phyloP scores from a whole-genome alignment of 306 rosid species.

The Cicer pinnatifidum region DNA sequence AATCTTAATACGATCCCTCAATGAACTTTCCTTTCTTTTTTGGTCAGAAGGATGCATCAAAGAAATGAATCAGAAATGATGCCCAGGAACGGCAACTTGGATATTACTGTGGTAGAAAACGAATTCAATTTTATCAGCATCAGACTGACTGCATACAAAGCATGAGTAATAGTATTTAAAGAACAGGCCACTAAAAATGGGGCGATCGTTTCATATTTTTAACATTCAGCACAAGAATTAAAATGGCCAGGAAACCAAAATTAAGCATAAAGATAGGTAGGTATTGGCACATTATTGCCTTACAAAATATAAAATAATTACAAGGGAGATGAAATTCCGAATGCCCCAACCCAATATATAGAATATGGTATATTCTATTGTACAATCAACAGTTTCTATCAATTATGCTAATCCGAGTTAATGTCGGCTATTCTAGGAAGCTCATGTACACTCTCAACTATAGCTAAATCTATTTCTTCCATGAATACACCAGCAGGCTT shows the following conservation, averaged over 20 bases:
- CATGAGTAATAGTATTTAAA: not conserved
- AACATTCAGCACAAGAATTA: constrained; percentile 17
- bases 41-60: not conserved
- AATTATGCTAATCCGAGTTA: constrained; percentile 45
- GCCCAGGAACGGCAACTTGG: not conserved
- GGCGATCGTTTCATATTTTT: not conserved
- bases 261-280: constrained; percentile 8
- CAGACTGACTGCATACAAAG: not conserved
- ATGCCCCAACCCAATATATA: constrained; percentile 27
- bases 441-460: constrained; percentile 53
- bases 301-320: constrained; percentile 45
- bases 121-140: not conserved
- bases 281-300: constrained; percentile 38
- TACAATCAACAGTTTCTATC: constrained; percentile 46
- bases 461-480: constrained; percentile 55
- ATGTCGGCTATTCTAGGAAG: constrained; percentile 35
- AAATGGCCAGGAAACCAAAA: constrained; percentile 37
- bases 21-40: not conserved
- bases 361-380: constrained; percentile 40
- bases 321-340: constrained; percentile 36
- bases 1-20: too few species aligned
- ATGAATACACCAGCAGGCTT: constrained; percentile 49
- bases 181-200: not conserved
- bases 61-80: not conserved
- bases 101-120: not conserved